phyloP scores from a whole-genome alignment of 352 stramenopile species.

The Globisporangium parvum region DNA sequence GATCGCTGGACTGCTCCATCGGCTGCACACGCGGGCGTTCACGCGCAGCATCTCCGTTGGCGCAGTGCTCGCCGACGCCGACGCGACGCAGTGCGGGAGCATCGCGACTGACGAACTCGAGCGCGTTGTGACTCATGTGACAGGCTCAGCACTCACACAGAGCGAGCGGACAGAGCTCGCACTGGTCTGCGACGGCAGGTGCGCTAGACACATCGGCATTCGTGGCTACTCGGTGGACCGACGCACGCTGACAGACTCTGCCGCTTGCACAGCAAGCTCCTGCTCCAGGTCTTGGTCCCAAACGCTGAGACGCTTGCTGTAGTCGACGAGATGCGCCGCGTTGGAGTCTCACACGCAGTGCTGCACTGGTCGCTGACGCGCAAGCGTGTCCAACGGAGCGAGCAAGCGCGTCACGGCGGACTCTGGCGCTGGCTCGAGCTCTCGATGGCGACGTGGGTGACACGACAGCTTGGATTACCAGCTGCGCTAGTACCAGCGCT shows the following conservation, averaged over 20 bases:
- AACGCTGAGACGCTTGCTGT: slow-evolving; percentile 19
- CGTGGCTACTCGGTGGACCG: background rate
- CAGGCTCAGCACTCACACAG: slow-evolving; percentile 9
- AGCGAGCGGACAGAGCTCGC: slow-evolving; percentile 20
- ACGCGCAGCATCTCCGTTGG: slow-evolving; percentile 17
- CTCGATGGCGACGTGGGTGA: slow-evolving; percentile 30
- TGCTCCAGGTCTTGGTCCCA: slow-evolving; percentile 24
- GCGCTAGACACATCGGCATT: background rate
- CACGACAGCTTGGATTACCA: slow-evolving; percentile 2
- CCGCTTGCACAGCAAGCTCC: slow-evolving; percentile 14
- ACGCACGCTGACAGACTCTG: background rate
- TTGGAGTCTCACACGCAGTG: slow-evolving; percentile 20
- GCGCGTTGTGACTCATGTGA: slow-evolving; percentile 13
- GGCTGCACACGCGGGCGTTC: slow-evolving; percentile 21
- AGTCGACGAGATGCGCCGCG: slow-evolving; percentile 20
- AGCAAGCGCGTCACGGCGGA: slow-evolving; percentile 16
- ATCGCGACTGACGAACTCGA: slow-evolving; percentile 20
- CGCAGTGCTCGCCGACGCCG: slow-evolving; percentile 16
- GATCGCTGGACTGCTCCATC: slow-evolving; percentile 37
- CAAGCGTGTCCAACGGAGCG: slow-evolving; percentile 18
- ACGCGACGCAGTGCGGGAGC: slow-evolving; percentile 11
- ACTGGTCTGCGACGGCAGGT: slow-evolving; percentile 23
- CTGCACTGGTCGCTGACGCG: slow-evolving; percentile 22
- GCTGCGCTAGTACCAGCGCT: slow-evolving; percentile 11
- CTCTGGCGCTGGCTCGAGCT: slow-evolving; percentile 38